These are phyloP conservation scores for Macadamia integrifolia DNA, from an alignment of 164 flowering plant species.

Conservation along the genomic window DNA sequence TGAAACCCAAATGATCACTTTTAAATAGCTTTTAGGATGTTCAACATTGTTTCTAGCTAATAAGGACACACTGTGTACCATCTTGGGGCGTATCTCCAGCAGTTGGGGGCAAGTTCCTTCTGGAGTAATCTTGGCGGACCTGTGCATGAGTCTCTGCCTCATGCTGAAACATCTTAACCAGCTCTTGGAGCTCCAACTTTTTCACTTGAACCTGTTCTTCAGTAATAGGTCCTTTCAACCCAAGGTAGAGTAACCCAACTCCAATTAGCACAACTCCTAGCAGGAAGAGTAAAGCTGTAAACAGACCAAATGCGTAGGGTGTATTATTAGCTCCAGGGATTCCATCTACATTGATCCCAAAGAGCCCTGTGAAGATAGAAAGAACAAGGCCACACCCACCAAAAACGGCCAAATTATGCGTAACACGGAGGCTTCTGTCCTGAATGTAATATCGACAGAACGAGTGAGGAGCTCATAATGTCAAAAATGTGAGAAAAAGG, in stretches of 20 bases:
- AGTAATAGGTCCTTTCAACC: constrained; percentile 55
- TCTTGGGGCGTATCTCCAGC: constrained; percentile 23
- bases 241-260: constrained; percentile 63
- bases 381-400: constrained; percentile 93
- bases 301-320: constrained; percentile 84
- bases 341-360: constrained; percentile 95
- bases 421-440: constrained; percentile 86
- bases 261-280: constrained; percentile 56
- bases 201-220: constrained; percentile 68
- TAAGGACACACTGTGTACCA: constrained; percentile 20
- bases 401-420: constrained; percentile 82
- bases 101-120: constrained; percentile 51
- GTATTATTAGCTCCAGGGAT: constrained; percentile 72
- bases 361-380: constrained; percentile 78
- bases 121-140: constrained; percentile 38
- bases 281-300: constrained; percentile 48
- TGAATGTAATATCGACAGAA: constrained; percentile 17
- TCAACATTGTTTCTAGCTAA: constrained; percentile 3
- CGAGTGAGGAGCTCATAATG: background rate
- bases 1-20: background rate
- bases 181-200: constrained; percentile 71
- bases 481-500: background rate
- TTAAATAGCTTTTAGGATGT: background rate
- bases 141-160: constrained; percentile 94
- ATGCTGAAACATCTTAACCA: constrained; percentile 88